These are phyloP conservation scores for Tulasnella sp. DNA, from an alignment of 768 basidiomycete genomes.

Conservation along the genomic window DNA sequence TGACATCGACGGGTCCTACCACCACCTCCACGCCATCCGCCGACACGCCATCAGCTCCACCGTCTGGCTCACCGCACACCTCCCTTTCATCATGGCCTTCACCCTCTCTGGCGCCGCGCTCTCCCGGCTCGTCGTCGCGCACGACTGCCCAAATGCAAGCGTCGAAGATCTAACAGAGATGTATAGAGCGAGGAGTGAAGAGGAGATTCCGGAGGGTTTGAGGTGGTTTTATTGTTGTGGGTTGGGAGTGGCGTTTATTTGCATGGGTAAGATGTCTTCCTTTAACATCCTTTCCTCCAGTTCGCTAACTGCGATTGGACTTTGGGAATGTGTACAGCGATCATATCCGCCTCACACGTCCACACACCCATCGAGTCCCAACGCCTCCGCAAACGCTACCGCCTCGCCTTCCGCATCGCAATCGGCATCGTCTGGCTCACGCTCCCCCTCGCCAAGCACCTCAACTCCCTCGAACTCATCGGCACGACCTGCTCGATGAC, in stretches of 20 bases:
- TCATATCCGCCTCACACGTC: constrained; percentile 3
- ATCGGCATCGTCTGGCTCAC: constrained; percentile 2
- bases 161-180: background rate
- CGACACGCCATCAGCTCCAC: constrained; percentile 2
- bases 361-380: background rate
- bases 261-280: constrained; percentile 3
- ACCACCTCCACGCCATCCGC: constrained; percentile 8
- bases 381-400: background rate
- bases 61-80: constrained; percentile 4
- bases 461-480: constrained; percentile 12
- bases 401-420: constrained; percentile 6
- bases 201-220: background rate
- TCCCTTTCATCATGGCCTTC: constrained; percentile 11
- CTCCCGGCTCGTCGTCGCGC: constrained; percentile 6
- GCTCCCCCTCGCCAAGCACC: constrained; percentile 1
- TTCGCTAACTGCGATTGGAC: background rate
- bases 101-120: constrained; percentile 9
- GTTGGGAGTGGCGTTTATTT: constrained; percentile 2
- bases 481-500: background rate
- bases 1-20: constrained; percentile 7
- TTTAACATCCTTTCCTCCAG: background rate
- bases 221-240: constrained; percentile 10
- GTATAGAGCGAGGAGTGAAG: constrained; percentile 1
- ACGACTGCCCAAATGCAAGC: background rate
- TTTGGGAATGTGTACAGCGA: background rate